Evolutionary conservation across 306 rosid species (phyloP), one percentile per base, ranked within the genome.

Genomic region (Vicia villosa): DNA sequence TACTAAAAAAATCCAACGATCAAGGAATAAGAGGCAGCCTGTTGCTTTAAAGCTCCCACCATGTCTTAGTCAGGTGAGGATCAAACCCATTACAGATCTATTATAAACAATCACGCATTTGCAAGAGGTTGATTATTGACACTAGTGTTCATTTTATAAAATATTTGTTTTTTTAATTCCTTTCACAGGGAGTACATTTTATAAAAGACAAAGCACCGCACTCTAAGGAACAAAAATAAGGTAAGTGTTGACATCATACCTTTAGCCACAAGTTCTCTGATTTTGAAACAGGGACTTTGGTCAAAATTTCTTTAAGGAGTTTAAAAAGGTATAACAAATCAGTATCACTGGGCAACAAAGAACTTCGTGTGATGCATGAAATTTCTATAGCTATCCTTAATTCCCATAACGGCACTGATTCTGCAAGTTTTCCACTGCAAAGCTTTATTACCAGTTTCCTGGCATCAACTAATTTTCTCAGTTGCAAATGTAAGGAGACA

Each of bases 241-340:
- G 26, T 43, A 14, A 5, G 20, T 32, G 54, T 54, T 52, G 65
- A 72, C 47, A 77, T 63, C 85, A 67, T 83, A 94, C 98, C 97
- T 79, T 74, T 73, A 81, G 71, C 98, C 96, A 93, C 86, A 93
- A 83, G 82, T 80, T 80, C 84, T 83, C 85, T 24, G 97, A 87
- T 74, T 87, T 80, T 49, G 94, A 85, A 65, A 77, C 67, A 30
- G 84, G 63, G 34, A 66, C 63, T 65, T 81, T 83, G 7, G 47
- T 73, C 88, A 88, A 70, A 73, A 77, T 79, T 76, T 70, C 69
- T 73, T 67, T 77, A 22, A 89, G 54, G 49, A 84, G 83, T 76
- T 84, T 86, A 75, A 85, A 94, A 66, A 88, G 84, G 55, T 85
- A 80, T 78, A 22, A 83, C 75, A 87, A 83, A 81, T 85, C 95